phyloP scores from a whole-genome alignment of 1,284 basidiomycete species.

The Ceratobasidium theobromae region DNA sequence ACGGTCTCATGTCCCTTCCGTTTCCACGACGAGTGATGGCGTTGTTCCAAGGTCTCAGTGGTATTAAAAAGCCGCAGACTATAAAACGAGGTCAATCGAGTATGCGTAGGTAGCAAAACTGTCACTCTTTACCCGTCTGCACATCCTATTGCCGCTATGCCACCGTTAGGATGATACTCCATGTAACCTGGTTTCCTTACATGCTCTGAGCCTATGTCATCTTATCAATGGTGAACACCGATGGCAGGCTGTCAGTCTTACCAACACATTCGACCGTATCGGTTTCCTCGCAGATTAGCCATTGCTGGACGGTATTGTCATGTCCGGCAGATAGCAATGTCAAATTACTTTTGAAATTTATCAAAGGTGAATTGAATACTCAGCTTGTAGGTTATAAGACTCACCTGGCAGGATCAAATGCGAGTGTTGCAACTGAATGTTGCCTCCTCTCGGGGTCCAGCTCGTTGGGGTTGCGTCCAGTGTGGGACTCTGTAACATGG shows the following conservation, averaged over 20 bases:
- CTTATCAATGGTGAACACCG: neutral
- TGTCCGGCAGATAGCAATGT: conserved; percentile 6
- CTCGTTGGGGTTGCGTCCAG: neutral
- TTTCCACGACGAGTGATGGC: neutral
- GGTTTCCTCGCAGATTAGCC: conserved; percentile 9
- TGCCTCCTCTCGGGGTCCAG: conserved; percentile 3
- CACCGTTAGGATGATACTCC: conserved; percentile 1
- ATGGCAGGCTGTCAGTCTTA: neutral
- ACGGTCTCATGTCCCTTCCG: neutral
- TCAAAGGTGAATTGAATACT: neutral
- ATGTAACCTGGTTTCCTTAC: neutral
- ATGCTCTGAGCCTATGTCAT: neutral
- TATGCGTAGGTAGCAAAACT: neutral
- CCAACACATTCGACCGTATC: conserved; percentile 10
- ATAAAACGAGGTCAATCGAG: neutral
- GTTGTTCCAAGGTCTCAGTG: neutral
- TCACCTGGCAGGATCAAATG: conserved; percentile 15
- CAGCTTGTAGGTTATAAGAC: neutral
- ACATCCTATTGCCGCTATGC: neutral
- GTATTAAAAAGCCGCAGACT: conserved; percentile 11
- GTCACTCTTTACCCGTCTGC: neutral
- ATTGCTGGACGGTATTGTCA: conserved; percentile 9
- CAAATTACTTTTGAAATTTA: neutral
- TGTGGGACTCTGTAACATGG: neutral
- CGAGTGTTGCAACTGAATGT: neutral